A percentile compares a stretch with the other conserved stretches of the same genome.
Evolutionary conservation across 2,329 filamentous ascomycete genomes (phyloP).

Genomic region (Exserohilum turcica): DNA sequence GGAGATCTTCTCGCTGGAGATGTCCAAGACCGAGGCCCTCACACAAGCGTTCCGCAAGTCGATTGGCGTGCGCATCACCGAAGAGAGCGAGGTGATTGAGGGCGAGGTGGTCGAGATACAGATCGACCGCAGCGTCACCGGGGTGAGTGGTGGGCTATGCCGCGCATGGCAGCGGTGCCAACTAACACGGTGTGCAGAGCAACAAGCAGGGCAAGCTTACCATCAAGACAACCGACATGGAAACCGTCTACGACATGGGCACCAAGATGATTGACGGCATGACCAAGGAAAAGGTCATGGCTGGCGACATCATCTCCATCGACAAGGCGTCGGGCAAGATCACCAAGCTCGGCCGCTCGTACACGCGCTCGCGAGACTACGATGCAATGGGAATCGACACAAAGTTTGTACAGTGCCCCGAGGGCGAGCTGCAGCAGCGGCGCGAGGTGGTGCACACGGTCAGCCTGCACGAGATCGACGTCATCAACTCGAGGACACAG

Average conservation of each 20-base stretch:
- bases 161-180: neutral
- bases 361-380: slow-evolving; percentile 93
- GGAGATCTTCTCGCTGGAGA: slow-evolving; percentile 97
- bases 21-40: slow-evolving; percentile 98
- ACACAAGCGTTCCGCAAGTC: slow-evolving; percentile 99
- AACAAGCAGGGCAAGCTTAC: slow-evolving; percentile 99
- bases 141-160: slow-evolving; percentile 54
- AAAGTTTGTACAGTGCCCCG: slow-evolving; percentile 96
- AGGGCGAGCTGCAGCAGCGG: slow-evolving; percentile 95
- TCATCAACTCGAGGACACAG: slow-evolving; percentile 99
- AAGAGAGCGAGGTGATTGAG: slow-evolving; percentile 99
- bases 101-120: slow-evolving; percentile 99
- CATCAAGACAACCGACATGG: slow-evolving; percentile 99
- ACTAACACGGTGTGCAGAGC: slow-evolving; percentile 55
- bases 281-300: slow-evolving; percentile 99
- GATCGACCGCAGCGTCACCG: slow-evolving; percentile 95
- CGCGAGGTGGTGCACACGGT: slow-evolving; percentile 98
- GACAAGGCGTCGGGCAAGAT: slow-evolving; percentile 99
- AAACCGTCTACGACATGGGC: slow-evolving; percentile 99
- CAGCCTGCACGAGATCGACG: slow-evolving; percentile 95
- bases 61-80: slow-evolving; percentile 96
- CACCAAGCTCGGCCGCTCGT: slow-evolving; percentile 93
- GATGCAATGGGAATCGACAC: slow-evolving; percentile 99
- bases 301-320: slow-evolving; percentile 96
- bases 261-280: slow-evolving; percentile 99